Evolutionary conservation across 2,329 filamentous ascomycete species (phyloP), one percentile per base, ranked within the genome.

Genomic region (Geoglossum cookeanum): DNA sequence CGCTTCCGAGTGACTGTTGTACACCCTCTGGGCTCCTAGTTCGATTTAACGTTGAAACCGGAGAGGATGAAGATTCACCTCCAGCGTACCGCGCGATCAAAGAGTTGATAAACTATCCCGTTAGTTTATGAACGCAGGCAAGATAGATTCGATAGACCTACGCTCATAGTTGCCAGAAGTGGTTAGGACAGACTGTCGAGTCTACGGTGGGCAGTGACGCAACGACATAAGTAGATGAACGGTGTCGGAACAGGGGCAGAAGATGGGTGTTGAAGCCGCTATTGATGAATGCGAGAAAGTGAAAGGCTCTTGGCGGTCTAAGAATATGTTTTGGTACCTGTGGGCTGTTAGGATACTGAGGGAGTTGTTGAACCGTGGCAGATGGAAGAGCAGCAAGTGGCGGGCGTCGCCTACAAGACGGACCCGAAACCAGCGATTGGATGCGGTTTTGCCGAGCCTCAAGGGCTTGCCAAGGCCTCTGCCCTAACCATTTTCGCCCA

Each of bases 1-100:
- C 15, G n/a, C 42, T 45, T 45, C 45, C n/a, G 29, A 59, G 60
- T 60, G 54, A 61, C 63, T 15, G 60, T 62, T 49, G 62, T 57
- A 39, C 37, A n/a, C 58, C 49, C 37, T 61, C 49, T 37, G 60
- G 56, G 39, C 61, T 59, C 32, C 61, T 62, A 45, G 53, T 5
- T 13, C 35, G 13, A 17, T 22, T 37, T 22, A 35, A 22, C 9
- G 49, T 32, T 15, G 49, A 35, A 37, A 13, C 33, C 11, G 30
- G 29, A 3, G 29, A 22, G 49, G 49, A 17, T 17, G 49, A 22
- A 17, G 4, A 30, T 17, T 8, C 30, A 9, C 49, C 49, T 35
- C 49, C 49, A 37, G 30, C 32, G 9, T 32, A 30, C 49, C 37
- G 30, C n/a, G n/a, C 29, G 17, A 53, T 9, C 13, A 53, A 22